Conservation (phyloP, 176 grass and related monocot genomes). For the Ensete ventricosum region DNA sequence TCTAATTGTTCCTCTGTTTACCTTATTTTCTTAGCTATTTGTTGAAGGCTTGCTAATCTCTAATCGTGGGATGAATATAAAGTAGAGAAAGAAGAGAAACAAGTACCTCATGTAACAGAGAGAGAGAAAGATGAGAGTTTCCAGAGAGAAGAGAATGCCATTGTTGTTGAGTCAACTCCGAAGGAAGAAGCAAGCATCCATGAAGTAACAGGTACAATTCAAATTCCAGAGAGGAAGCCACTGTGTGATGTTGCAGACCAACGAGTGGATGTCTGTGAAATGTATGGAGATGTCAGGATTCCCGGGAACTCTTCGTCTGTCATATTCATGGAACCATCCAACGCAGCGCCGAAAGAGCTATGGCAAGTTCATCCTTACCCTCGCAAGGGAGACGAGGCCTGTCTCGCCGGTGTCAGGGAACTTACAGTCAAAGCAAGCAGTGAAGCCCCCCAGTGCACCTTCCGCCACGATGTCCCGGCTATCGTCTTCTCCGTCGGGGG, state of each 20-base stretch:
- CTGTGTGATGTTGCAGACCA: conserved; percentile 59
- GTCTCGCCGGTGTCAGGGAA: conserved; percentile 31
- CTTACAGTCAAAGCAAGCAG: conserved; percentile 37
- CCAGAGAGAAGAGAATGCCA: too few relatives aligned
- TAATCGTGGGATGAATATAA: too few relatives aligned
- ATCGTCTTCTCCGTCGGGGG: conserved; percentile 70
- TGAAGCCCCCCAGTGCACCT: conserved; percentile 27
- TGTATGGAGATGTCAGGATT: conserved; percentile 62
- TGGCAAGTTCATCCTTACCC: conserved; percentile 63
- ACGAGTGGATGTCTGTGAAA: conserved; percentile 50
- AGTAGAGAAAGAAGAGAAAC: too few relatives aligned
- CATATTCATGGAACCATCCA: conserved; percentile 24
- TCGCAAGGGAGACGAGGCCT: conserved; percentile 61
- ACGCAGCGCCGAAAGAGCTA: conserved; percentile 1
- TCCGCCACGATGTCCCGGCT: conserved; percentile 24
- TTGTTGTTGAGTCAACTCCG: too few relatives aligned
- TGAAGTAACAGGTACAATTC: not conserved
- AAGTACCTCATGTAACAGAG: too few relatives aligned
- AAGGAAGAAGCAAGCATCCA: too few relatives aligned
- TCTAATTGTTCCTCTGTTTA: too few relatives aligned
- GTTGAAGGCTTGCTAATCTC: too few relatives aligned
- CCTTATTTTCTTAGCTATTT: too few relatives aligned
- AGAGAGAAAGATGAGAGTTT: too few relatives aligned
- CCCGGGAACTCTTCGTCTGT: conserved; percentile 42
- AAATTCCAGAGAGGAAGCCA: conserved; percentile 14